These are phyloP conservation scores for Podaxis sp. DNA, from an alignment of 768 basidiomycete species.

Conservation along the genomic window DNA sequence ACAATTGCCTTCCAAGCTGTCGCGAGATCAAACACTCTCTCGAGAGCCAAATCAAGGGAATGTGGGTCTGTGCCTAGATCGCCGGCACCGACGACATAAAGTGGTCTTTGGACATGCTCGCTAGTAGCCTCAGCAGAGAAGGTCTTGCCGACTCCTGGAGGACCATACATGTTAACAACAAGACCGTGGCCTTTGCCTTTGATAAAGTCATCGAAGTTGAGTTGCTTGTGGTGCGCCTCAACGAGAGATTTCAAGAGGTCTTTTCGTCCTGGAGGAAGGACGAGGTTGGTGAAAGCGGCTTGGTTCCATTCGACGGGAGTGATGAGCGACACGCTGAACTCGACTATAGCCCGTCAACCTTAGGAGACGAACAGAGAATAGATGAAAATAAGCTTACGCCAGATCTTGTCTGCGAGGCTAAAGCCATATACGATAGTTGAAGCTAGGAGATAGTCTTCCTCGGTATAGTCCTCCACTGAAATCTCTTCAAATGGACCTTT, in stretches of 20 bases:
- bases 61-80: slow-evolving; percentile 51
- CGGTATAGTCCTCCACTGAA: slow-evolving; percentile 37
- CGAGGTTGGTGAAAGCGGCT: slow-evolving; percentile 59
- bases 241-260: slow-evolving; percentile 54
- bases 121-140: slow-evolving; percentile 61
- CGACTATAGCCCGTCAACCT: slow-evolving; percentile 38
- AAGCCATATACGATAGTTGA: slow-evolving; percentile 62
- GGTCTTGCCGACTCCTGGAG: slow-evolving; percentile 63
- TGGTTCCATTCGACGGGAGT: slow-evolving; percentile 53
- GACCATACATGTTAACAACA: slow-evolving; percentile 56
- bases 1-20: slow-evolving; percentile 64
- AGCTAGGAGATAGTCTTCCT: slow-evolving; percentile 55
- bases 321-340: slow-evolving; percentile 59
- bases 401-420: slow-evolving; percentile 57
- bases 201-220: slow-evolving; percentile 61
- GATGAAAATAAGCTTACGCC: slow-evolving; percentile 42
- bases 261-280: slow-evolving; percentile 54
- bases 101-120: slow-evolving; percentile 51
- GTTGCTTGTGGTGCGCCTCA: slow-evolving; percentile 53
- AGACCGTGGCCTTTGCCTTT: slow-evolving; percentile 65
- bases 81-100: slow-evolving; percentile 55
- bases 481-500: slow-evolving; percentile 23
- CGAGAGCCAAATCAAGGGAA: slow-evolving; percentile 42
- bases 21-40: slow-evolving; percentile 50
- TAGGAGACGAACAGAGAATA: not conserved